Conservation (phyloP, 441 rosid species). For the Codiaeum variegatum region DNA sequence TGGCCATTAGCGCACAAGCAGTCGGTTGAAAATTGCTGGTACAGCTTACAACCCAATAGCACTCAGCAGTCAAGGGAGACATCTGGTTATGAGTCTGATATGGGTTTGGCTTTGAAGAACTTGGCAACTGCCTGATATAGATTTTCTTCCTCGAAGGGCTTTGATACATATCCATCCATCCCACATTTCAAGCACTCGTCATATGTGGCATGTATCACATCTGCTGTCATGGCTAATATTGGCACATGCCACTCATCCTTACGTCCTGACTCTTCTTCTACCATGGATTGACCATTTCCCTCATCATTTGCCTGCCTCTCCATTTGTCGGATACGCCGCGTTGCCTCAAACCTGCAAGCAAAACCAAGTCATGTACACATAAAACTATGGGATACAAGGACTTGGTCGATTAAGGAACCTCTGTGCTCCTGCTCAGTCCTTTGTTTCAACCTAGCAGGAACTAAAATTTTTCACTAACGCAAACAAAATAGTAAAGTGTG, state of each 20-base stretch:
- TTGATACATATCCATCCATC: conserved; percentile 74
- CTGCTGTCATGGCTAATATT: conserved; percentile 75
- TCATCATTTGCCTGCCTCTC: conserved; percentile 64
- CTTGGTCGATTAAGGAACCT: neutral
- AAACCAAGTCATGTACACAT: neutral
- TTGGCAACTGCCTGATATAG: conserved; percentile 65
- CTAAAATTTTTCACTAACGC: neutral
- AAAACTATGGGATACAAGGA: neutral
- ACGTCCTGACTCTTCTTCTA: conserved; percentile 23
- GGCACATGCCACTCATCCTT: conserved; percentile 48
- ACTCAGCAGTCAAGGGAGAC: conserved; percentile 6
- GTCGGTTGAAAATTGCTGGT: conserved; percentile 36
- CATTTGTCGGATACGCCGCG: conserved; percentile 66
- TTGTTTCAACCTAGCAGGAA: neutral
- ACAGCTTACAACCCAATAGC: conserved; percentile 10
- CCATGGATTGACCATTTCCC: conserved; percentile 27
- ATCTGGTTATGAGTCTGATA: conserved; percentile 22
- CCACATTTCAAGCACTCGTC: conserved; percentile 62
- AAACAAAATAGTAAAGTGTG: neutral
- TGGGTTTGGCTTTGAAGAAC: conserved; percentile 54
- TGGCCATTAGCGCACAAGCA: conserved; percentile 28
- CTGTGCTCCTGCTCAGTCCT: neutral
- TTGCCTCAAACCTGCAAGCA: conserved; percentile 69
- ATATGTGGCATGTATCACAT: conserved; percentile 63
- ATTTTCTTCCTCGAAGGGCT: conserved; percentile 84